Evolutionary conservation across 345 rosid species (phyloP), one percentile per base, ranked within the genome.

Genomic region (Salix arbutifolia): DNA sequence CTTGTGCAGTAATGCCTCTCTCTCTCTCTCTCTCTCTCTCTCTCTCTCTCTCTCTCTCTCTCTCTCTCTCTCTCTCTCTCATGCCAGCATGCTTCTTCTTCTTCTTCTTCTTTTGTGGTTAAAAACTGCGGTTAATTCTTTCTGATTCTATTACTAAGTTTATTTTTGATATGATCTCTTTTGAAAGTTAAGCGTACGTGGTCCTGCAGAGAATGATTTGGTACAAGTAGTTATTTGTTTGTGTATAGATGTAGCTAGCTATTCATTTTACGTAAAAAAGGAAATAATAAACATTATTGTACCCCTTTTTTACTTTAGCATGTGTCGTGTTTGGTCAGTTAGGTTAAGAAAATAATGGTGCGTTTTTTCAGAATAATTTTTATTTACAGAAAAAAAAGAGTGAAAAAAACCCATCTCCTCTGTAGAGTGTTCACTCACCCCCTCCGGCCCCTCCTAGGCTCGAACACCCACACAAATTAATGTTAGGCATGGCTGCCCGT

Each of bases 291-390:
- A 23, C 64, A n/a, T n/a, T 11, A 58, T 58, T 9, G 44, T 40
- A 40, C 26, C 37, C 31, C 2, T 7, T 66, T 37, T 70, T 50
- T 58, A 72, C 30, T 26, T 53, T 37, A 61, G 73, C 86, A 76
- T 75, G 84, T 83, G 85, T 60, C 26, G 53, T 85, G 87, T 84
- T 67, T 72, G 40, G 64, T 70, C 87, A 78, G 66, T 73, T 33
- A 64, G 48, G 82, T 9, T 28, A 9, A 69, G 64, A 56, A 64
- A 76, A 31, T 44, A 16, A 23, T 21, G 77, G 25, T 40, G 18
- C 38, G 50, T 53, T 21, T 53, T 53, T n/a, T 11, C 25, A 3
- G 25, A 50, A 18, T 6, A 31, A 3, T 31, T 31, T 31, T 31
- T 31, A 1, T 2, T 31, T 31, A 2, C 4, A 4, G 0, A 17